Evolutionary conservation across 2,329 filamentous ascomycete species (phyloP), one percentile per base, ranked within the genome.

Genomic region (Colletotrichum tropicale): DNA sequence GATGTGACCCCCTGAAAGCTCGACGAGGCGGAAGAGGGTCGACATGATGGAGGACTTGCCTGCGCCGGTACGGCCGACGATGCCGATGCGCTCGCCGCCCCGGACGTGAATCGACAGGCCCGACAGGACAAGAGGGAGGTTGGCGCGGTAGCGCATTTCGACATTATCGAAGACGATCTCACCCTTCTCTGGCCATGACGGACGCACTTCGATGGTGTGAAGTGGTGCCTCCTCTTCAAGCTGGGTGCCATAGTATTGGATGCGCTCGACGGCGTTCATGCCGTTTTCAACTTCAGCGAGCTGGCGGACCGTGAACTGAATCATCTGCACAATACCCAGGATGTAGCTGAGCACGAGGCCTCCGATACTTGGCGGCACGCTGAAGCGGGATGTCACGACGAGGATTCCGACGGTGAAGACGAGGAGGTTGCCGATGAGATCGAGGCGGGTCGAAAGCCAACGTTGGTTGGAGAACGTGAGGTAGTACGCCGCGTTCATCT

Each of bases 201-300:
- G 86, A 21, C 92, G 91, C 5, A 98, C 91, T 7, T 96, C 91
- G 65, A 93, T 83, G 56, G 95, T 93, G 80, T 96, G 94, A 3
- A 96, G 88, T 0, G 96, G 95, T 0, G 96, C 95, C 84, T 98
- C 97, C 82, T 98, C 94, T 77, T 98, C 96, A 6, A 99, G 90
- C 79, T 95, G 86, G 1, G 92, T 95, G 70, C 95, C 96, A 83
- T 98, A 98, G 86, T 98, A 95, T 82, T 96, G 93, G 38, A 98
- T 89, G 66, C 97, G 93, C 85, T 98, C 96, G 0, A 98, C 97
- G 0, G 96, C 93, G 83, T 98, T 98, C 96, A 98, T 98, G 82
- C 96, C 95, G 85, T 98, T 98, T 84, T 98, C 96, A 10, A 98
- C 95, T 84, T 98, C 96, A 30, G 96, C 96, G 9, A 98, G 89